A percentile compares a stretch with the other conserved stretches of the same genome.
These are phyloP conservation scores for Mimosa bimucronata DNA, from an alignment of 306 rosid genomes.

Conservation along the genomic window DNA sequence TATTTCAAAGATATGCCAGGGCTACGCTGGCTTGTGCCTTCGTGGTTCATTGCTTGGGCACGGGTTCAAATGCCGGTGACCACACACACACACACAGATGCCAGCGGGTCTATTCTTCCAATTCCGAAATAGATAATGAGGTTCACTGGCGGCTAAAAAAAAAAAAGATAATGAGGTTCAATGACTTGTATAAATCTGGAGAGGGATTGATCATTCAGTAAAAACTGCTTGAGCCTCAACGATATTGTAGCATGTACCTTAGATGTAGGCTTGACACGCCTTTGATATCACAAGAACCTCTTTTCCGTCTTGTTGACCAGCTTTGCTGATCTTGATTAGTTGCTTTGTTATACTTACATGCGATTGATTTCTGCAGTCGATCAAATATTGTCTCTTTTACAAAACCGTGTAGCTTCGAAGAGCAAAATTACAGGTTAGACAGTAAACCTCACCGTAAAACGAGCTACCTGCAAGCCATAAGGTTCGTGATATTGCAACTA, in stretches of 20 bases:
- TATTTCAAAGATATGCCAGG: not conserved
- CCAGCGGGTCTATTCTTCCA: not conserved
- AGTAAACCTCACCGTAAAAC: constrained; percentile 23
- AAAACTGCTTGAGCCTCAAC: not conserved
- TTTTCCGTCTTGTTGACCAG: not conserved
- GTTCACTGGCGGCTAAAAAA: too few species aligned
- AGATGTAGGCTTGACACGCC: constrained; percentile 20
- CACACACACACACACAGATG: not conserved
- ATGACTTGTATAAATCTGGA: constrained; percentile 28
- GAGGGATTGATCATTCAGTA: constrained; percentile 16
- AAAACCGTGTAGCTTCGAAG: constrained; percentile 49
- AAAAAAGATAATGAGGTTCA: not conserved
- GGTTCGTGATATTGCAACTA: constrained; percentile 34
- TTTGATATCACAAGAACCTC: constrained; percentile 9
- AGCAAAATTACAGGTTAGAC: constrained; percentile 41
- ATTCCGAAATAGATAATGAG: constrained; percentile 15
- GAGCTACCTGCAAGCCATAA: constrained; percentile 31
- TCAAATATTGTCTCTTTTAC: constrained; percentile 78
- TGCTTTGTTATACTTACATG: constrained; percentile 23
- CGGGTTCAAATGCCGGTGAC: not conserved
- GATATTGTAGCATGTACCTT: not conserved
- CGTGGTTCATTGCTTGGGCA: not conserved
- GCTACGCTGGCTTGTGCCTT: not conserved
- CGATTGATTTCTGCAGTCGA: constrained; percentile 58
- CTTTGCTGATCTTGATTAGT: constrained; percentile 29